A percentile compares a stretch with the other conserved stretches of the same genome.
These are phyloP conservation scores for Phytophthora citricola DNA, from an alignment of 352 stramenopile species.

Conservation along the genomic window DNA sequence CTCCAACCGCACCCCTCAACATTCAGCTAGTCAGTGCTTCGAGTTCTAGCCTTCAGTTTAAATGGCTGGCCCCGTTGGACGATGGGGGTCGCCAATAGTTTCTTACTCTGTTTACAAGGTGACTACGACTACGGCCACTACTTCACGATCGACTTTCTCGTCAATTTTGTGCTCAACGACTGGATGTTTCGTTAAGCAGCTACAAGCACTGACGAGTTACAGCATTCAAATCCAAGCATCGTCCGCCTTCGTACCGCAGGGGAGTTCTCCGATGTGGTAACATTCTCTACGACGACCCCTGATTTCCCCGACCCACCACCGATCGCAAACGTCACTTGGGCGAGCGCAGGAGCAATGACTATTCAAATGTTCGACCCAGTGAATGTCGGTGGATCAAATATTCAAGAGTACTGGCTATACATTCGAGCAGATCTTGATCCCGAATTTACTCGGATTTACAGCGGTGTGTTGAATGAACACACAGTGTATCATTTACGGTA, in stretches of 20 bases:
- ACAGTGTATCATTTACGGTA: constrained; percentile 48
- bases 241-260: constrained; percentile 33
- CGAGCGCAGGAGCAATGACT: constrained; percentile 60
- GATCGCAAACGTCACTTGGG: constrained; percentile 31
- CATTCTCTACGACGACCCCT: constrained; percentile 44
- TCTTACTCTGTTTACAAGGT: constrained; percentile 61
- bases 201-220: constrained; percentile 53
- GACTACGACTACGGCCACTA: background rate
- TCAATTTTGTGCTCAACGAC: constrained; percentile 37
- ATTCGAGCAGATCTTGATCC: constrained; percentile 29
- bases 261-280: constrained; percentile 28
- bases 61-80: constrained; percentile 57
- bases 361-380: constrained; percentile 56
- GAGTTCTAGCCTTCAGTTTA: constrained; percentile 50
- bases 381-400: constrained; percentile 56
- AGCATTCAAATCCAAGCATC: constrained; percentile 47
- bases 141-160: constrained; percentile 25
- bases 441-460: constrained; percentile 42
- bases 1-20: constrained; percentile 37
- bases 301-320: constrained; percentile 52
- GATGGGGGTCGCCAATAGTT: constrained; percentile 52
- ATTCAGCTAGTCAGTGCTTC: constrained; percentile 41
- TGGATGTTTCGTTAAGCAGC: constrained; percentile 46
- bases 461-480: constrained; percentile 12
- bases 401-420: constrained; percentile 51